These are phyloP conservation scores for Paecilomyces formosus DNA, from an alignment of 2,329 filamentous ascomycete genomes.

Conservation along the genomic window DNA sequence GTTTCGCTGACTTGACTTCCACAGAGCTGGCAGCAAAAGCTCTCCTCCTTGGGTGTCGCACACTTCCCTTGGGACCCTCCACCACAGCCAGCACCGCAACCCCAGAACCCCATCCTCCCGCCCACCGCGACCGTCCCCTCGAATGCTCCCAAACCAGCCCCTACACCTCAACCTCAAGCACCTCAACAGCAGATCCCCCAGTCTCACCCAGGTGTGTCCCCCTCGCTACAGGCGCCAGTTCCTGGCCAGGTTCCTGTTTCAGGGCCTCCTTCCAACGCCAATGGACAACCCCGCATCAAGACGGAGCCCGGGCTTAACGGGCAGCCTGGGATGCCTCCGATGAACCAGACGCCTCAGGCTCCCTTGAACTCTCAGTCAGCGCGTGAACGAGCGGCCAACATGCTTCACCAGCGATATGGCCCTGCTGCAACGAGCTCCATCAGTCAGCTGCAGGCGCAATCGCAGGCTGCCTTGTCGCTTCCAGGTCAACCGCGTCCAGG, in stretches of 20 bases:
- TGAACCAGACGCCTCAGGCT: slow-evolving; percentile 25
- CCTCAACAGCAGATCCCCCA: slow-evolving; percentile 28
- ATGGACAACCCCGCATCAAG: slow-evolving; percentile 43
- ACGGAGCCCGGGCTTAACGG: slow-evolving; percentile 42
- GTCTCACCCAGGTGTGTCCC: slow-evolving; percentile 19
- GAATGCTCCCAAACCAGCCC: slow-evolving; percentile 34
- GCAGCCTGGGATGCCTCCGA: slow-evolving; percentile 21
- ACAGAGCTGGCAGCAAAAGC: slow-evolving; percentile 90
- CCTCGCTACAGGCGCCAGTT: slow-evolving; percentile 16
- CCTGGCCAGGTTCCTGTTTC: slow-evolving; percentile 5
- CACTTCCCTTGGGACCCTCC: slow-evolving; percentile 93
- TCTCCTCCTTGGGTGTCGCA: slow-evolving; percentile 77
- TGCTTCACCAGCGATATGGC: slow-evolving; percentile 44
- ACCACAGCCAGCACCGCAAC: slow-evolving; percentile 52
- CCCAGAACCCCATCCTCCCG: slow-evolving; percentile 29
- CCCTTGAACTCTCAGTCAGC: slow-evolving; percentile 41
- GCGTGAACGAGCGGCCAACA: slow-evolving; percentile 46
- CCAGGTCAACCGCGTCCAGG: slow-evolving; percentile 27
- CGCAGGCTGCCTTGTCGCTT: slow-evolving; percentile 25
- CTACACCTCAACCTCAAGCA: slow-evolving; percentile 26
- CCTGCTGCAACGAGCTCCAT: slow-evolving; percentile 35
- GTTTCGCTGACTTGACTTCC: slow-evolving; percentile 5
- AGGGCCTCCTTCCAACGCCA: slow-evolving; percentile 14
- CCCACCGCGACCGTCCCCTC: slow-evolving; percentile 35
- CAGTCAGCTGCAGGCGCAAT: slow-evolving; percentile 36